Conservation (phyloP, 345 rosid species). For the Raphanus sativus region DNA sequence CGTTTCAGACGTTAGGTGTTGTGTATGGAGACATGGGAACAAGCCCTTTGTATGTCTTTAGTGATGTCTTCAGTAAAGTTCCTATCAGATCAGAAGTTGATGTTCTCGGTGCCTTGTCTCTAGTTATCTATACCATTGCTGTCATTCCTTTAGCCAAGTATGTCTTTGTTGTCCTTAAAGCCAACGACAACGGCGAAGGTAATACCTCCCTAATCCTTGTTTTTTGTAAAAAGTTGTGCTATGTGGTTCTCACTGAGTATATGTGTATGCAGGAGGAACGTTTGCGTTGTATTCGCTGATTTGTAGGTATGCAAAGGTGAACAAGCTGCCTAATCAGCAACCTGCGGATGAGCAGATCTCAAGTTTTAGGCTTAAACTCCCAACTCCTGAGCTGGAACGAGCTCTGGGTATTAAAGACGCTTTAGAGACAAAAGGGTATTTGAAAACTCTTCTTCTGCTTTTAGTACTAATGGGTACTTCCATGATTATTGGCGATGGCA, state of each 20-base stretch:
- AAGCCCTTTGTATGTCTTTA: conserved; percentile 89
- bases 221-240: conserved; percentile 17
- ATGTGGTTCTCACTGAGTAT: conserved; percentile 31
- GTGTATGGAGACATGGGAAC: conserved; percentile 99
- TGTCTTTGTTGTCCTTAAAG: conserved; percentile 91
- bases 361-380: conserved; percentile 85
- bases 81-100: conserved; percentile 73
- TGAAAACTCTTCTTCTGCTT: conserved; percentile 74
- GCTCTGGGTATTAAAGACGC: conserved; percentile 76
- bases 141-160: conserved; percentile 85
- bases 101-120: conserved; percentile 90
- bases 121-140: conserved; percentile 91
- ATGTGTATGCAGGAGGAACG: conserved; percentile 77
- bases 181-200: conserved; percentile 98
- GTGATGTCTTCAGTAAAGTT: conserved; percentile 94
- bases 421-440: conserved; percentile 64
- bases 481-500: conserved; percentile 95
- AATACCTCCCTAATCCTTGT: neutral
- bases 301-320: conserved; percentile 88
- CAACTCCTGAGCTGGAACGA: conserved; percentile 91
- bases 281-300: conserved; percentile 90
- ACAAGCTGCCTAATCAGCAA: conserved; percentile 88
- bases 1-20: conserved; percentile 97
- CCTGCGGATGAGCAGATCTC: conserved; percentile 92
- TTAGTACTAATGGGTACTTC: conserved; percentile 96